Base-by-base conservation (phyloP, 2,329 filamentous ascomycete species). In the Waltergamsia citrina region DNA sequence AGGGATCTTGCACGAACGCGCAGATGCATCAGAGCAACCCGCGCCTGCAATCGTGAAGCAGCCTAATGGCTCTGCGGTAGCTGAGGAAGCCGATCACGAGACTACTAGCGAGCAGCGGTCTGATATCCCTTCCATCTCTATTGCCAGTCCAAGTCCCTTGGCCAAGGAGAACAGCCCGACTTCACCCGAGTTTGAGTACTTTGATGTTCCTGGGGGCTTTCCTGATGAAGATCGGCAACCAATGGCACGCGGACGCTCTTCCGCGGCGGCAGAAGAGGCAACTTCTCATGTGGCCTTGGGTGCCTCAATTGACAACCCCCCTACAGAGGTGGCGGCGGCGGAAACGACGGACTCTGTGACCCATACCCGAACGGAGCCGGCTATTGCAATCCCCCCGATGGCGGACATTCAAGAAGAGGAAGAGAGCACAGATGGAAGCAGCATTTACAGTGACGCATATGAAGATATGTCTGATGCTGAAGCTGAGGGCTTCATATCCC, bases 381-480 rank as follows among this genome's bases (percentile, higher is more conserved):
- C n/a, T n/a, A n/a, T n/a, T n/a, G n/a, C 17, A 17, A 34, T 21
- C 25, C 17, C n/a, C n/a, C 41, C 42, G 8, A 59, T 60, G 46
- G 47, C 53, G 25, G 50, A 57, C 25, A 60, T 57, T 11, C 43
- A 45, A 32, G 54, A 59, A 30, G 54, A 59, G 34, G 56, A 57
- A n/a, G 62, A 70, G n/a, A 60, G 54, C 5, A 51, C 52, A 3
- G 73, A 77, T 36, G 59, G 59, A 11, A 63, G 60, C 32, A 79
- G 71, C 40, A 68, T 84, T 17, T 88, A 85, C 50, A 85, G 79
- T 42, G 84, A 88, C 54, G 83, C 83, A 2, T 80, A 80, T 35
- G 84, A 88, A 54, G 80, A 86, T 39, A 60, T 81, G 0, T 74
- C 73, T 0, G 78, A 85, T 11, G 48, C 67, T 4, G 78, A 81